Percentiles rank a stretch among this genome's conserved stretches.
phyloP scores from a whole-genome alignment of 2,329 filamentous ascomycete species.

The Juglanconis oblonga region DNA sequence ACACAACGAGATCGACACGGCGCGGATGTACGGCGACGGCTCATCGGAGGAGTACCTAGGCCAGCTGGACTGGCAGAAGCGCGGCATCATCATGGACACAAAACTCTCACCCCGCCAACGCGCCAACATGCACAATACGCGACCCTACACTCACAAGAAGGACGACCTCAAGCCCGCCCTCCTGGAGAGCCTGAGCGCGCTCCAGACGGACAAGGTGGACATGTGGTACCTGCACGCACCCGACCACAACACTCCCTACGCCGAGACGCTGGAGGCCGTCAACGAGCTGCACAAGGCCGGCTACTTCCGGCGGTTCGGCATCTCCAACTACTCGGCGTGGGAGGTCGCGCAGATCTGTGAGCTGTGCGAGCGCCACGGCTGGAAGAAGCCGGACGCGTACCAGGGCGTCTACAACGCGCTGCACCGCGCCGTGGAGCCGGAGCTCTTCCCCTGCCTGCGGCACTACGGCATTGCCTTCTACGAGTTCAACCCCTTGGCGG shows the following conservation, averaged over 20 bases:
- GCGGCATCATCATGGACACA: constrained; percentile 40
- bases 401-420: constrained; percentile 35
- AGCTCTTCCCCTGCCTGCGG: constrained; percentile 40
- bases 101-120: constrained; percentile 34
- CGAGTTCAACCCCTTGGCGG: constrained; percentile 40
- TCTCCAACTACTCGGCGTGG: constrained; percentile 44
- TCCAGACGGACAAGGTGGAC: constrained; percentile 38
- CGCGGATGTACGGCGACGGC: constrained; percentile 61
- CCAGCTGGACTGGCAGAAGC: constrained; percentile 32
- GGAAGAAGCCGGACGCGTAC: constrained; percentile 41
- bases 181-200: constrained; percentile 32
- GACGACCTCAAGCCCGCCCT: constrained; percentile 33
- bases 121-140: neutral
- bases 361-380: constrained; percentile 38
- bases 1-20: constrained; percentile 69
- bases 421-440: constrained; percentile 33
- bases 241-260: constrained; percentile 42
- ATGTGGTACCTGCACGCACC: constrained; percentile 50
- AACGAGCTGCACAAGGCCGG: constrained; percentile 43
- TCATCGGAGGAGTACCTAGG: constrained; percentile 56
- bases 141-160: constrained; percentile 22
- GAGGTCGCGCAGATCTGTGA: constrained; percentile 47
- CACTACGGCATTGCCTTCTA: constrained; percentile 41
- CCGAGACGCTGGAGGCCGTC: constrained; percentile 44
- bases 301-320: constrained; percentile 40